These are phyloP conservation scores for Trichosanthes truncata DNA, from an alignment of 306 rosid species.

Conservation along the genomic window DNA sequence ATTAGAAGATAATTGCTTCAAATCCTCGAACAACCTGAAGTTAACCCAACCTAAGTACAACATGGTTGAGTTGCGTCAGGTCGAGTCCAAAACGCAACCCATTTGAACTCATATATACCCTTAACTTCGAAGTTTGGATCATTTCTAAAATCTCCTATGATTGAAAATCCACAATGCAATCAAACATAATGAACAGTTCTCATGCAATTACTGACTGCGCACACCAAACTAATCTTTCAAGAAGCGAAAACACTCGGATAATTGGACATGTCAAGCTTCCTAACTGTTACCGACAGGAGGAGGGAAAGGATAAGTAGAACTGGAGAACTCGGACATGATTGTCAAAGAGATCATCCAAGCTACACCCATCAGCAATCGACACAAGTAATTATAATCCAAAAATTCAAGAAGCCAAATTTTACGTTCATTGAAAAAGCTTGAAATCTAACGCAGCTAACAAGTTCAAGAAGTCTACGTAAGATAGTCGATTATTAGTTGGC, in stretches of 20 bases:
- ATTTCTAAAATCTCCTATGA: neutral
- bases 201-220: neutral
- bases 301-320: neutral
- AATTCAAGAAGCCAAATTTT: neutral
- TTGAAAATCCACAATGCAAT: neutral
- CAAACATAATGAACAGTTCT: slow-evolving; percentile 1
- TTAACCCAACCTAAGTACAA: neutral
- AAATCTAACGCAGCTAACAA: neutral
- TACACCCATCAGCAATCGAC: neutral
- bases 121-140: neutral
- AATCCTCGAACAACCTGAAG: neutral
- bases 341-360: neutral
- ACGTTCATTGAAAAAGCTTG: neutral
- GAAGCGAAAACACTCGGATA: neutral
- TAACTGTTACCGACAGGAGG: neutral
- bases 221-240: neutral
- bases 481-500: neutral
- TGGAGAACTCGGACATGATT: neutral
- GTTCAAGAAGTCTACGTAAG: neutral
- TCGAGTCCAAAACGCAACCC: neutral
- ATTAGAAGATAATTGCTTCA: neutral
- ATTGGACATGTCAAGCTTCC: neutral
- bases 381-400: neutral
- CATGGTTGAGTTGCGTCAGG: neutral
- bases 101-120: neutral